phyloP scores from a whole-genome alignment of 2,329 filamentous ascomycete genomes.

The Colletotrichum filicis region DNA sequence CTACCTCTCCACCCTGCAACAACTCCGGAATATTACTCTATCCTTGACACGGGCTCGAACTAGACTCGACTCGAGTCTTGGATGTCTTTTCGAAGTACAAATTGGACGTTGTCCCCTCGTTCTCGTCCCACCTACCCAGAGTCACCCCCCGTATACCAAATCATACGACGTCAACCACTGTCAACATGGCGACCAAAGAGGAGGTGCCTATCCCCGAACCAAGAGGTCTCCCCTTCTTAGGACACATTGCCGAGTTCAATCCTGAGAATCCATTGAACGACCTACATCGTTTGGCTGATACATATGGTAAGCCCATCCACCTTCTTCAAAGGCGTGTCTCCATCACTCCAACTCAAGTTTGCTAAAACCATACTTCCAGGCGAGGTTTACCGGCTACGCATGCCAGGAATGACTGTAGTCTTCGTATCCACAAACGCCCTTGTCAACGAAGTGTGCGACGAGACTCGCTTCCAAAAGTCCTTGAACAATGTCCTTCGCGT shows the following conservation, averaged over 20 bases:
- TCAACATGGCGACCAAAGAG: slow-evolving; percentile 40
- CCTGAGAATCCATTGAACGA: slow-evolving; percentile 66
- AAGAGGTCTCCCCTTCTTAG: slow-evolving; percentile 71
- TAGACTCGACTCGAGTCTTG: neutral
- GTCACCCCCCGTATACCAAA: neutral
- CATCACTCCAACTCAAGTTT: no score
- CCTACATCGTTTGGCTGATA: slow-evolving; percentile 67
- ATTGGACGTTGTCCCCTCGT: neutral
- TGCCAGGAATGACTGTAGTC: slow-evolving; percentile 58
- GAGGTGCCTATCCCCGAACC: slow-evolving; percentile 54
- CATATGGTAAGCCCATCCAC: slow-evolving; percentile 65
- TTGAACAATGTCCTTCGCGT: slow-evolving; percentile 57
- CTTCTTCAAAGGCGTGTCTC: no score
- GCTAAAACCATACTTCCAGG: slow-evolving; percentile 48
- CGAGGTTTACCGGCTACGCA: slow-evolving; percentile 67
- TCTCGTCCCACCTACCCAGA: neutral
- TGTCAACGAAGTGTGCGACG: slow-evolving; percentile 72
- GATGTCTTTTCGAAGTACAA: neutral
- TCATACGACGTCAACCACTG: neutral
- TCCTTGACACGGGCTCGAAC: neutral
- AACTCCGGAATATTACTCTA: neutral
- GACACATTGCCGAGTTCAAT: slow-evolving; percentile 73
- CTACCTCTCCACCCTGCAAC: neutral
- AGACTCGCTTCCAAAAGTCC: slow-evolving; percentile 72
- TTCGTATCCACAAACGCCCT: slow-evolving; percentile 65